These are phyloP conservation scores for Alternaria sp. DNA, from an alignment of 2,329 filamentous ascomycete species.

Conservation along the genomic window DNA sequence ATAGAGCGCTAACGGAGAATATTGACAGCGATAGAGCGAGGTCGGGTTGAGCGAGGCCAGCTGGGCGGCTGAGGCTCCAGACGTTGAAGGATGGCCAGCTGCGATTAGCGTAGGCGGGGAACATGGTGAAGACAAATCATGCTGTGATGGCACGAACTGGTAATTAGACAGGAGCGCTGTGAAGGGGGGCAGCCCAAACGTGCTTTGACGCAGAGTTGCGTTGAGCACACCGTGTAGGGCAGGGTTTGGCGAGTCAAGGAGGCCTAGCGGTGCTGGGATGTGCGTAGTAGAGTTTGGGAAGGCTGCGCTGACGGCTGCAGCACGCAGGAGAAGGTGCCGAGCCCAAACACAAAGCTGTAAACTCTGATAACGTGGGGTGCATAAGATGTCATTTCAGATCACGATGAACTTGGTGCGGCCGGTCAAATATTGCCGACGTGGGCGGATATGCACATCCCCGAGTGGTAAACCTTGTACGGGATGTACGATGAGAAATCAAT, in stretches of 20 bases:
- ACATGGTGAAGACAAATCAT: slow-evolving; percentile 15
- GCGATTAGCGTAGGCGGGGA: slow-evolving; percentile 15
- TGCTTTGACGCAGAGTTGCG: slow-evolving; percentile 37
- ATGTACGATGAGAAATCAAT: background rate
- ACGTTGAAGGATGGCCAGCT: slow-evolving; percentile 1
- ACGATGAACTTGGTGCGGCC: slow-evolving; percentile 24
- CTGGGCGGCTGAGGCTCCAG: slow-evolving; percentile 12
- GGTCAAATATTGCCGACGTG: slow-evolving; percentile 9
- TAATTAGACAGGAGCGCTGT: background rate
- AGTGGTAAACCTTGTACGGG: background rate
- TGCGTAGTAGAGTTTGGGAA: slow-evolving; percentile 15
- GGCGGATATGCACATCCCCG: background rate
- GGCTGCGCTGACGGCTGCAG: slow-evolving; percentile 22
- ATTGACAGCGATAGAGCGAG: slow-evolving; percentile 11
- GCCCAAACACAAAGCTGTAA: slow-evolving; percentile 29
- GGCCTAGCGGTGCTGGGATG: slow-evolving; percentile 21
- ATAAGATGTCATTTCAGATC: slow-evolving; percentile 27
- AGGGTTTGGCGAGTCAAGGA: slow-evolving; percentile 39
- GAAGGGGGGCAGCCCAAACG: slow-evolving; percentile 35
- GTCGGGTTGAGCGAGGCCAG: slow-evolving; percentile 12
- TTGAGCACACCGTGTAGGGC: slow-evolving; percentile 28
- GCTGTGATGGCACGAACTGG: slow-evolving; percentile 6
- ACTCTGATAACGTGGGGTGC: slow-evolving; percentile 37
- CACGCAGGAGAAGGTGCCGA: slow-evolving; percentile 40
- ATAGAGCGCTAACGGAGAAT: slow-evolving; percentile 11